Conservation (phyloP, 768 basidiomycete genomes). For the Rhizopogon sp. region DNA sequence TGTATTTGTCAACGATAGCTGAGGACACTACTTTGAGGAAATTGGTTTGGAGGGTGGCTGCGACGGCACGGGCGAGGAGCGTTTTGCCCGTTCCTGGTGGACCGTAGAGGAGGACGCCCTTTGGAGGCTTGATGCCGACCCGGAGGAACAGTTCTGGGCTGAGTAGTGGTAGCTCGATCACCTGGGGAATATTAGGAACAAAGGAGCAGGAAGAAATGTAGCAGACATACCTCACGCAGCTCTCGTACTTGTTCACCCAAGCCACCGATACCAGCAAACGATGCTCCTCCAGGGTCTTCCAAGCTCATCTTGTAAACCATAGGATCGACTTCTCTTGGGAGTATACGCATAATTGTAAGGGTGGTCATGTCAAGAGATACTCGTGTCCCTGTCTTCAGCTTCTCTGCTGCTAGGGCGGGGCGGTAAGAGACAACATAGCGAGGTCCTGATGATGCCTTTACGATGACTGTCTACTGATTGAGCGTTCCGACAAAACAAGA, state of each 20-base stretch:
- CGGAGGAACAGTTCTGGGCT: slow-evolving; percentile 92
- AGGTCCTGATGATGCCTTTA: slow-evolving; percentile 97
- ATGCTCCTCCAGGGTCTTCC: slow-evolving; percentile 93
- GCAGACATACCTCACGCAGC: slow-evolving; percentile 72
- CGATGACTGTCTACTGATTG: slow-evolving; percentile 65
- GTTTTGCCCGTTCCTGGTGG: slow-evolving; percentile 98
- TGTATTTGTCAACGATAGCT: slow-evolving; percentile 97
- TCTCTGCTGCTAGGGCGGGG: slow-evolving; percentile 82
- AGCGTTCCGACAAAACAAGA: neutral
- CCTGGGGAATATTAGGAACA: slow-evolving; percentile 36
- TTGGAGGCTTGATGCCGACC: slow-evolving; percentile 96
- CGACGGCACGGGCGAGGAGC: slow-evolving; percentile 88
- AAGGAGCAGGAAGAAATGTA: neutral
- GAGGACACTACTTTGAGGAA: slow-evolving; percentile 99
- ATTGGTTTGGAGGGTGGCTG: slow-evolving; percentile 92
- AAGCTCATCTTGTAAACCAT: slow-evolving; percentile 99
- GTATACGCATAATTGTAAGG: slow-evolving; percentile 95
- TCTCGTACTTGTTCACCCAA: slow-evolving; percentile 95
- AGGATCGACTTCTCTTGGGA: slow-evolving; percentile 96
- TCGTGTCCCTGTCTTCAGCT: slow-evolving; percentile 91
- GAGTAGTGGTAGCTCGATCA: slow-evolving; percentile 92
- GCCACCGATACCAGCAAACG: slow-evolving; percentile 97
- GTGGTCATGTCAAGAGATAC: slow-evolving; percentile 99
- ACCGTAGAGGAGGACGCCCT: slow-evolving; percentile 93
- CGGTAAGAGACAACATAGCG: slow-evolving; percentile 98